phyloP scores from a whole-genome alignment of 768 basidiomycete species.

The Kwoniella pini region DNA sequence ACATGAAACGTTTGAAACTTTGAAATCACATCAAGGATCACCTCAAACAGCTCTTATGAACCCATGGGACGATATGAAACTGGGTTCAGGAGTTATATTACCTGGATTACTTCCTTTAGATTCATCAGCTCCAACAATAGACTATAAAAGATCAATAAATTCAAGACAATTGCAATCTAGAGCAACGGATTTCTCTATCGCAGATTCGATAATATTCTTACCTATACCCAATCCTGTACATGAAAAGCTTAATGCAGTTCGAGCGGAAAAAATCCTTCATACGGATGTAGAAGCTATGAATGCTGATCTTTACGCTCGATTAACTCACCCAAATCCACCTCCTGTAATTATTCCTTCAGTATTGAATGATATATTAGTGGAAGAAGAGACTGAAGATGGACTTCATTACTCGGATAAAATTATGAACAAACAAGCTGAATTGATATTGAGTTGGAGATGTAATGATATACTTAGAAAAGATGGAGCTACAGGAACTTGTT shows the following conservation, averaged over 20 bases:
- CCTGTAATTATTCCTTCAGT: slow-evolving; percentile 68
- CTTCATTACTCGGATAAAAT: slow-evolving; percentile 72
- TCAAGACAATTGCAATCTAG: not conserved
- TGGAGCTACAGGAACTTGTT: slow-evolving; percentile 69
- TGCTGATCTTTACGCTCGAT: slow-evolving; percentile 72
- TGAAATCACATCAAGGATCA: slow-evolving; percentile 46
- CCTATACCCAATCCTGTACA: slow-evolving; percentile 73
- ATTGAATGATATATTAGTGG: slow-evolving; percentile 77
- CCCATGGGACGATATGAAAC: slow-evolving; percentile 42
- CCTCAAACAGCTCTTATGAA: slow-evolving; percentile 36
- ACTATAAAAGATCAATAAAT: slow-evolving; percentile 11
- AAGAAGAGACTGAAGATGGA: slow-evolving; percentile 76
- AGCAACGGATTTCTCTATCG: slow-evolving; percentile 54
- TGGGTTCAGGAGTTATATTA: slow-evolving; percentile 29
- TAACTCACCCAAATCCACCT: slow-evolving; percentile 54
- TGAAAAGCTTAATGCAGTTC: slow-evolving; percentile 66
- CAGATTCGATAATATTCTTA: slow-evolving; percentile 74
- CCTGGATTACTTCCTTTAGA: slow-evolving; percentile 26
- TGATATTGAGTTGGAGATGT: slow-evolving; percentile 78
- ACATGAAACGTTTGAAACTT: slow-evolving; percentile 64
- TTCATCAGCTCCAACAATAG: not conserved
- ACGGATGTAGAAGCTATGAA: slow-evolving; percentile 91
- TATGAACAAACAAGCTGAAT: slow-evolving; percentile 68
- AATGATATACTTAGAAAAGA: slow-evolving; percentile 60
- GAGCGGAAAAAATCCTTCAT: slow-evolving; percentile 68